Evolutionary conservation across 805 yeast genomes (phyloP).

Genomic region (Metschnikowia bowlesiae): DNA sequence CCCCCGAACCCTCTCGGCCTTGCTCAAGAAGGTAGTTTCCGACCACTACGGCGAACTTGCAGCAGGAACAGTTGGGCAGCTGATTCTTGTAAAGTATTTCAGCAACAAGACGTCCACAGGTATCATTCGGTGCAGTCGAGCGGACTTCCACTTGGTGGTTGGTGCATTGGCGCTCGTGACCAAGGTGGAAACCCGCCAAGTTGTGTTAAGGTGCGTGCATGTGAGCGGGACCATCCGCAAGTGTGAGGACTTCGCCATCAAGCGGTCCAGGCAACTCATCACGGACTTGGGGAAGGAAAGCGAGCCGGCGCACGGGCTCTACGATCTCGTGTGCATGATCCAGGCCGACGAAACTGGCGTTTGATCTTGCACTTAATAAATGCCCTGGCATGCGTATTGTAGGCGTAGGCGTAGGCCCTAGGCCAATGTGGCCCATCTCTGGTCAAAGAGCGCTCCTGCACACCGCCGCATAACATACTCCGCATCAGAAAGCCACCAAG

Average conservation of each 20-base stretch:
- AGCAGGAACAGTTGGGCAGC: constrained; percentile 55
- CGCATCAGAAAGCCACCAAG: background rate
- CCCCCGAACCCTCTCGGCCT: constrained; percentile 46
- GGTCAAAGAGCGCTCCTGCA: background rate
- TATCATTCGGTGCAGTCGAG: constrained; percentile 71
- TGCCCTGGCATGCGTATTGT: background rate
- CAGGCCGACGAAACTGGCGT: constrained; percentile 4
- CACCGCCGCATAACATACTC: background rate
- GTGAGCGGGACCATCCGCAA: constrained; percentile 86
- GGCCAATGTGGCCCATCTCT: background rate
- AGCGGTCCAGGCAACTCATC: constrained; percentile 39
- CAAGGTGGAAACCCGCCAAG: constrained; percentile 44
- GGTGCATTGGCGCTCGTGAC: constrained; percentile 62
- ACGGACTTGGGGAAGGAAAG: constrained; percentile 14
- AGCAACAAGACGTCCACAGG: constrained; percentile 81
- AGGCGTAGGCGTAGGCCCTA: background rate
- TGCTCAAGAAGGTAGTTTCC: constrained; percentile 53
- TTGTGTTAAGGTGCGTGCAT: constrained; percentile 58
- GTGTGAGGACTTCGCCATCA: constrained; percentile 66
- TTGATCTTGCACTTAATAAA: background rate
- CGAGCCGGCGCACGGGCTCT: constrained; percentile 5
- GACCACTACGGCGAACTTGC: constrained; percentile 78
- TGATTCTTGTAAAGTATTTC: constrained; percentile 70
- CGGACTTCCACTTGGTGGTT: constrained; percentile 54
- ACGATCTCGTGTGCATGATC: constrained; percentile 13